Evolutionary conservation across 306 rosid genomes (phyloP), one percentile per base, ranked within the genome.

Genomic region (Spatholobus suberectus): DNA sequence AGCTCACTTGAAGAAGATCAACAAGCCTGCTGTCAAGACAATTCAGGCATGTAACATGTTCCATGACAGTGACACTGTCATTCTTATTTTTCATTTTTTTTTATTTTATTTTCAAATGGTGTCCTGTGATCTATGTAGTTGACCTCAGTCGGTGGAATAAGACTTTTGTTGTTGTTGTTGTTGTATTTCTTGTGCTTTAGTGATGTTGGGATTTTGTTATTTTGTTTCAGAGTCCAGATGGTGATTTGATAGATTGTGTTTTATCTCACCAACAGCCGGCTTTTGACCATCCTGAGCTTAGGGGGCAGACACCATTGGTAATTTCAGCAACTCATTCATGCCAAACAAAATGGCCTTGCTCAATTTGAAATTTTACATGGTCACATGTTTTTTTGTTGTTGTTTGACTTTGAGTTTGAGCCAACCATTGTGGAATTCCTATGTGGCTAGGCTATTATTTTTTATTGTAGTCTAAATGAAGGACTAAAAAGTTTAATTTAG

Each of bases 191-290:
- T 40, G n/a, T n/a, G n/a, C n/a, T n/a, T n/a, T 37, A 37, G 49
- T 43, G 14, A 17, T 51, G 23, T 17, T 13, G 20, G 8, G n/a
- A 12, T 8, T 54, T 61, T 58, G 40, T 62, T 70, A 2, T 71
- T 82, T 86, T 32, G 57, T 26, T 90, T 59, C 92, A 96, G 99
- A 94, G 99, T 75, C 91, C 96, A 52, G 99, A 96, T 86, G 99
- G 99, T 15, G 99, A 96, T 90, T 75, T 92, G 73, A 96, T 96
- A 24, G 99, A 96, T 58, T 96, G 99, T 78, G 93, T 96, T 68
- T 59, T 81, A 52, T 81, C 97, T 82, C 93, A 94, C 87, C 92
- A 89, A 23, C 99, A 96, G 49, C 98, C 92, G 62, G 97, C 99
- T 78, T 96, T 96, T 89, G 97, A 96, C 75, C 98, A 92, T 87